Evolutionary conservation across 192 early-diverging fungal genomes (phyloP).

Genomic region (Globomyces pollinis-pini): DNA sequence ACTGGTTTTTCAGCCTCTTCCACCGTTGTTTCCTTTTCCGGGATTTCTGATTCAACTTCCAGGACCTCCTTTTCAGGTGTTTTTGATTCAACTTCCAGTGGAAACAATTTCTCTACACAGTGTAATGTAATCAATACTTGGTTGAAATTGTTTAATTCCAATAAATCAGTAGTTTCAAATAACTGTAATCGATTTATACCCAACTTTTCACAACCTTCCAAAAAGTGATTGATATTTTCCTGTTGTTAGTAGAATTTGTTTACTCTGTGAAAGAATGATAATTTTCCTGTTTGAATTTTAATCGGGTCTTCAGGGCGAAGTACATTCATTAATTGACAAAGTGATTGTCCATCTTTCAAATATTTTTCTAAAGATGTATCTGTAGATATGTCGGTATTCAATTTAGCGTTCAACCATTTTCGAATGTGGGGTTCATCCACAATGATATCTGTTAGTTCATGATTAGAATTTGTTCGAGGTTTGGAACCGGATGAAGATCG

Average conservation of each 20-base stretch:
- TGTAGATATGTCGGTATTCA: neutral
- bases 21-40: no score
- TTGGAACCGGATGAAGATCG: neutral
- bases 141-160: neutral
- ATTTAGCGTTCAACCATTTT: neutral
- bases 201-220: neutral
- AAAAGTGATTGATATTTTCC: conserved; percentile 1
- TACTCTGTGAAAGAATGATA: neutral
- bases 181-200: neutral
- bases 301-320: neutral
- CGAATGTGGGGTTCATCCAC: neutral
- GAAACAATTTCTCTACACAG: no score
- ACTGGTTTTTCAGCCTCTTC: no score
- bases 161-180: neutral
- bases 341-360: conserved; percentile 1
- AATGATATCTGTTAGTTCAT: neutral
- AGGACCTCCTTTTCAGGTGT: no score
- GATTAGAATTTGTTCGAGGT: neutral
- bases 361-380: neutral
- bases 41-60: no score
- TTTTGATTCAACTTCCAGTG: no score
- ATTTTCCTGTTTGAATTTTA: conserved; percentile 5
- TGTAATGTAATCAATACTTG: neutral
- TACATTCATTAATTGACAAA: neutral
- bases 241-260: neutral